Evolutionary conservation across 108 stramenopile species (phyloP).

Genomic region (Cyclotella sp.): DNA sequence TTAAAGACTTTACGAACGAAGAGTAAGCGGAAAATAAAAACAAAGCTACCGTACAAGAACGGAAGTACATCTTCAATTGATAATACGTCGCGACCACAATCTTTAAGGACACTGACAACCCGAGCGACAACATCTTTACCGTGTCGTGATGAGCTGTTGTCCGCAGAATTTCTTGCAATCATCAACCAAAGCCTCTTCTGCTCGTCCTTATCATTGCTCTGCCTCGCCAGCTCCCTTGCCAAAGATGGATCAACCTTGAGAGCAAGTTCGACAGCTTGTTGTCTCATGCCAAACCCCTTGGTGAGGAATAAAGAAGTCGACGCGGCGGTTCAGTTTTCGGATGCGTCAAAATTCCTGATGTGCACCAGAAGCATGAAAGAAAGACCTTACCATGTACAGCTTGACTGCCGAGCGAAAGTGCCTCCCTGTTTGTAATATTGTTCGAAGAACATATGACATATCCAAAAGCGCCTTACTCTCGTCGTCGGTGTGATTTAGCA

Average conservation of each 20-base stretch:
- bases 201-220: conserved; percentile 77
- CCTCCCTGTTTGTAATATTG: conserved; percentile 74
- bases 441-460: conserved; percentile 77
- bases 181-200: conserved; percentile 89
- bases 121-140: conserved; percentile 85
- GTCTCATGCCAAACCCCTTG: conserved; percentile 83
- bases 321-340: background rate
- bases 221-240: conserved; percentile 83
- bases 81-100: conserved; percentile 88
- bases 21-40: background rate
- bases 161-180: conserved; percentile 88
- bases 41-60: conserved; percentile 48
- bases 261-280: conserved; percentile 87
- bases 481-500: conserved; percentile 50
- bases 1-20: background rate
- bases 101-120: conserved; percentile 81
- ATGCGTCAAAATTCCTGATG: background rate
- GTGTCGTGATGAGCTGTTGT: conserved; percentile 51
- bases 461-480: conserved; percentile 70
- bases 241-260: conserved; percentile 84
- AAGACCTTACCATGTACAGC: conserved; percentile 68
- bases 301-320: background rate
- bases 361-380: background rate
- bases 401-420: conserved; percentile 90
- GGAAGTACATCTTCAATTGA: conserved; percentile 86